Evolutionary conservation across 2,329 filamentous ascomycete genomes (phyloP).

Genomic region (Reticulascus tulasneorum): DNA sequence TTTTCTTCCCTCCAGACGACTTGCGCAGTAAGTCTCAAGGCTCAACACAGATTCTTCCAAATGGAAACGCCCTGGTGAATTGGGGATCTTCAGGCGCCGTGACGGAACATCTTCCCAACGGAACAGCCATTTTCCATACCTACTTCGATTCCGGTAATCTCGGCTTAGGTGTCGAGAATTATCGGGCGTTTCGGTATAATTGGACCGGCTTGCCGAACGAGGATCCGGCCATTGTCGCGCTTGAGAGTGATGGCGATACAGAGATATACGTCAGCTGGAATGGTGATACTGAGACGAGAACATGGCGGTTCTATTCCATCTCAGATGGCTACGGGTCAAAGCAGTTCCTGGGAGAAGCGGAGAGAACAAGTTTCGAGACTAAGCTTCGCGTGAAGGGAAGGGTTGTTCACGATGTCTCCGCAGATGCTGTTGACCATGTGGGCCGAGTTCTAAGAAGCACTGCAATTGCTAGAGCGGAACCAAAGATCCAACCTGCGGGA

Average conservation of each 20-base stretch:
- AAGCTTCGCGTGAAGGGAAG: not conserved
- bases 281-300: slow-evolving; percentile 28
- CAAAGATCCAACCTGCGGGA: no score
- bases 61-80: slow-evolving; percentile 50
- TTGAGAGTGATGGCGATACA: slow-evolving; percentile 8
- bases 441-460: slow-evolving; percentile 2
- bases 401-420: not conserved
- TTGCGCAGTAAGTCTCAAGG: slow-evolving; percentile 45
- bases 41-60: slow-evolving; percentile 49
- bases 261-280: slow-evolving; percentile 29
- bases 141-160: slow-evolving; percentile 37
- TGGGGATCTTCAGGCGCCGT: slow-evolving; percentile 50
- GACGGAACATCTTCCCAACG: slow-evolving; percentile 44
- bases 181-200: slow-evolving; percentile 49
- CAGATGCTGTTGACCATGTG: slow-evolving; percentile 3
- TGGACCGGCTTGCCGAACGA: slow-evolving; percentile 48
- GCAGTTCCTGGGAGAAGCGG: slow-evolving; percentile 5
- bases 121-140: slow-evolving; percentile 47
- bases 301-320: slow-evolving; percentile 23
- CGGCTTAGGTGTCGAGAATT: slow-evolving; percentile 42
- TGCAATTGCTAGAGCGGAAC: not conserved
- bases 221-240: slow-evolving; percentile 19
- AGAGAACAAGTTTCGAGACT: slow-evolving; percentile 10
- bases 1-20: slow-evolving; percentile 44
- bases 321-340: slow-evolving; percentile 9